Evolutionary conservation across 768 basidiomycete genomes (phyloP).

Genomic region (Termitomyces sp.): DNA sequence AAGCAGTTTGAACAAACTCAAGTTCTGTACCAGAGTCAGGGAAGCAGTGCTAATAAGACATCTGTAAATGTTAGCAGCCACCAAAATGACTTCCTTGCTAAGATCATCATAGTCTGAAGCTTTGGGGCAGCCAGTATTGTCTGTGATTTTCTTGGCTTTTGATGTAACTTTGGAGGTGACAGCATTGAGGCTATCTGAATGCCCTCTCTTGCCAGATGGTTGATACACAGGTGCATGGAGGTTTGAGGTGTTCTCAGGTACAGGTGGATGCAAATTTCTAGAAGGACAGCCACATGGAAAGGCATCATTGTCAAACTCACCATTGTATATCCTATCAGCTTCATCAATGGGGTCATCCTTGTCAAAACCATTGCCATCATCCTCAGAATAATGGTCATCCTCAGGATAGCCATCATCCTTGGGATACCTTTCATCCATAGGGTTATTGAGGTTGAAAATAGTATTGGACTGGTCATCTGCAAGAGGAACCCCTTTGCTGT

Average conservation of each 20-base stretch:
- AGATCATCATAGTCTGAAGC: conserved; percentile 14
- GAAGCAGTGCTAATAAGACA: conserved; percentile 18
- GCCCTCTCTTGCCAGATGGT: neutral
- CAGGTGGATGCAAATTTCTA: neutral
- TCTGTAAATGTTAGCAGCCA: conserved; percentile 12
- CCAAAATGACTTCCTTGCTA: conserved; percentile 16
- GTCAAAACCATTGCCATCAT: too few relatives aligned
- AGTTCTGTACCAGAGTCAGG: conserved; percentile 15
- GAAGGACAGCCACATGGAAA: neutral
- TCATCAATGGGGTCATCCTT: neutral
- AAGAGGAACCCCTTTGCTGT: too few relatives aligned
- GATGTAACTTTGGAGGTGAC: neutral
- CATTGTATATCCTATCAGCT: neutral
- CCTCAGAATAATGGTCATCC: too few relatives aligned
- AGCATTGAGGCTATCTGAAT: neutral
- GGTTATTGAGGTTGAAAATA: too few relatives aligned
- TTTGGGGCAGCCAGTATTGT: conserved; percentile 12
- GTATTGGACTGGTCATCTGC: too few relatives aligned
- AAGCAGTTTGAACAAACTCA: conserved; percentile 10
- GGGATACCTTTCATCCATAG: too few relatives aligned
- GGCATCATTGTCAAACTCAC: neutral
- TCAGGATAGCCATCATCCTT: too few relatives aligned
- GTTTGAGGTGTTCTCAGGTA: neutral
- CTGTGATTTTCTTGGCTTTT: neutral
- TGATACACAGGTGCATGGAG: neutral